Percentiles rank a stretch among this genome's conserved stretches.
Evolutionary conservation across 1,139 yeast genomes (phyloP).

Genomic region (Blastobotrys proliferans): DNA sequence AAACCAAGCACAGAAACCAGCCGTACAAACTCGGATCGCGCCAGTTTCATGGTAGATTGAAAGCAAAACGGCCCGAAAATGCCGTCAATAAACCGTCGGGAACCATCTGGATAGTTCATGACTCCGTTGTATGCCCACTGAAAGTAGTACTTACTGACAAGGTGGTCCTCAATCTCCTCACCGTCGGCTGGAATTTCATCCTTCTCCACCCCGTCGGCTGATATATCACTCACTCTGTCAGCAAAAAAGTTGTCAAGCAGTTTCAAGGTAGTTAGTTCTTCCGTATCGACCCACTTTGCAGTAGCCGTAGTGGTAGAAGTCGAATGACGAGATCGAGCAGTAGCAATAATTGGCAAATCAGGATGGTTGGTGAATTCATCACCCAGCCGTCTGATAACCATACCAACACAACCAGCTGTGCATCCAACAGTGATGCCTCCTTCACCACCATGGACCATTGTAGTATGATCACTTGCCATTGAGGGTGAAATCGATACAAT

Average conservation of each 20-base stretch:
- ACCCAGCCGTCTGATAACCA: background rate
- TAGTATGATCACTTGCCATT: background rate
- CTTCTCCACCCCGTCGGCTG: too few relatives aligned
- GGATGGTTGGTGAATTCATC: background rate
- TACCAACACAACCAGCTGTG: slow-evolving; percentile 3
- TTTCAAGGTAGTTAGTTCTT: background rate
- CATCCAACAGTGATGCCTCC: slow-evolving; percentile 1
- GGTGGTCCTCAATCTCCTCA: too few relatives aligned
- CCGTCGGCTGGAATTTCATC: too few relatives aligned
- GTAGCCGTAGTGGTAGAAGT: background rate
- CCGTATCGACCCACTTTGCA: background rate
- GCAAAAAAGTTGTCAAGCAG: background rate
- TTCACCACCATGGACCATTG: slow-evolving; percentile 1
- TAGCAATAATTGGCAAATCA: background rate
- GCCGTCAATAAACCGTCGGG: background rate
- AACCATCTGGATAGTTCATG: slow-evolving; percentile 1
- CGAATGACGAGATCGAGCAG: background rate
- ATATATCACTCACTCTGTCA: too few relatives aligned
- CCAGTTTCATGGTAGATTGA: slow-evolving; percentile 2
- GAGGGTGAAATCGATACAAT: background rate
- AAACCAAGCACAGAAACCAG: background rate
- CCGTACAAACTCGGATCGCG: slow-evolving; percentile 1
- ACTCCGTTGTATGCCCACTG: slow-evolving; percentile 9
- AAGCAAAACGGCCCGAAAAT: slow-evolving; percentile 5
- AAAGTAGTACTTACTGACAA: slow-evolving; percentile 1